Evolutionary conservation across 805 yeast species (phyloP).

Genomic region (Kurtzmaniella fragi): DNA sequence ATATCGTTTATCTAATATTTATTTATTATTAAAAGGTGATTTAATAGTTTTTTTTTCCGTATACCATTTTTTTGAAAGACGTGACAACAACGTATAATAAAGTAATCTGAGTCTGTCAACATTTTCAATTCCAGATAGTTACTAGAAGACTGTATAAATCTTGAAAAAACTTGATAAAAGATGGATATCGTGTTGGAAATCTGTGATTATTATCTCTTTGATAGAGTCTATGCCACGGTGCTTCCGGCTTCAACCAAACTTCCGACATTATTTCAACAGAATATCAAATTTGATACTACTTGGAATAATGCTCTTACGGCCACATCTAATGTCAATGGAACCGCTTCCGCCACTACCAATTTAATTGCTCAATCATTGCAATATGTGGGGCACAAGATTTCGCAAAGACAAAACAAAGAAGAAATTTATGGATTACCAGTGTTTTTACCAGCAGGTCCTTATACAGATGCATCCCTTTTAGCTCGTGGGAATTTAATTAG

Average conservation of each 20-base stretch:
- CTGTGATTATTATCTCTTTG: slow-evolving; percentile 68
- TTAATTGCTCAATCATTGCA: slow-evolving; percentile 8
- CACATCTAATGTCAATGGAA: slow-evolving; percentile 4
- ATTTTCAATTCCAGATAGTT: too few species aligned
- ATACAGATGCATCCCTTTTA: slow-evolving; percentile 62
- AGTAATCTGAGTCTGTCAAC: too few species aligned
- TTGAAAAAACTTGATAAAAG: slow-evolving; percentile 8
- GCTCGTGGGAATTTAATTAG: slow-evolving; percentile 70
- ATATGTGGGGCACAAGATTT: slow-evolving; percentile 9
- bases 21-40: too few species aligned
- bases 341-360: slow-evolving; percentile 7
- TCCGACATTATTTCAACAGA: slow-evolving; percentile 31
- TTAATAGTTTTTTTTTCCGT: too few species aligned
- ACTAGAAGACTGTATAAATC: too few species aligned
- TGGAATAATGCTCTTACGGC: too few species aligned
- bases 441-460: slow-evolving; percentile 50
- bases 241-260: slow-evolving; percentile 44
- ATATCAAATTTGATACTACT: background rate
- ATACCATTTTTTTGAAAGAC: too few species aligned
- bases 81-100: too few species aligned
- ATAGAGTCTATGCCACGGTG: slow-evolving; percentile 62
- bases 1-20: too few species aligned
- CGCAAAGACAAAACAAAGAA: slow-evolving; percentile 21
- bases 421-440: slow-evolving; percentile 62
- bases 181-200: slow-evolving; percentile 94